Evolutionary conservation across 78 protist species (phyloP).

Genomic region (Dictyostelium citrinum): DNA sequence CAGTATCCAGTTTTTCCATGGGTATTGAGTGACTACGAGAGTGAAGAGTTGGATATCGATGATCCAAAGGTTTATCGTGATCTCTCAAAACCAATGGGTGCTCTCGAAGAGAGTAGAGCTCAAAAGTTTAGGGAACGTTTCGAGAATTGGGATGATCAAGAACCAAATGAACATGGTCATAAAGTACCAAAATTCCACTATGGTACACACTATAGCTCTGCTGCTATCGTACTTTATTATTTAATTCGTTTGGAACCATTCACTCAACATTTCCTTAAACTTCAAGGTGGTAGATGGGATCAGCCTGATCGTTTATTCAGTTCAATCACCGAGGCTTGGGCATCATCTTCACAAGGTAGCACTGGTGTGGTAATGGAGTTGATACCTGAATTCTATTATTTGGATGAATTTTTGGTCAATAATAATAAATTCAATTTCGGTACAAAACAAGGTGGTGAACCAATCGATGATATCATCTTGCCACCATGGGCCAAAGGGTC

Average conservation of each 20-base stretch:
- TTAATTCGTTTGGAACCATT: slow-evolving; percentile 97
- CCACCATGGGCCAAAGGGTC: slow-evolving; percentile 96
- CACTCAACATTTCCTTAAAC: slow-evolving; percentile 78
- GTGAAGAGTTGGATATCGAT: slow-evolving; percentile 83
- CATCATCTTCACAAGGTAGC: not conserved
- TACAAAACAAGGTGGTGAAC: slow-evolving; percentile 65
- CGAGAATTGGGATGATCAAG: slow-evolving; percentile 65
- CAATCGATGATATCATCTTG: slow-evolving; percentile 88
- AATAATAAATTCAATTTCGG: slow-evolving; percentile 83
- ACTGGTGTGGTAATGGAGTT: slow-evolving; percentile 92
- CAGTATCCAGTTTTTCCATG: slow-evolving; percentile 98
- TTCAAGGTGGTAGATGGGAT: slow-evolving; percentile 96
- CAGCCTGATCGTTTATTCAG: slow-evolving; percentile 94
- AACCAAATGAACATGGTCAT: slow-evolving; percentile 60
- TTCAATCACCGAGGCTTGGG: slow-evolving; percentile 87
- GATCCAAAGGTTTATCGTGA: slow-evolving; percentile 92
- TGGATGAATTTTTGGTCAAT: slow-evolving; percentile 81
- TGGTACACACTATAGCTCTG: slow-evolving; percentile 94
- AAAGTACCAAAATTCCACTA: slow-evolving; percentile 90
- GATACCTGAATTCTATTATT: slow-evolving; percentile 92
- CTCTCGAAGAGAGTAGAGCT: slow-evolving; percentile 69
- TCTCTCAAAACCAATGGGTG: slow-evolving; percentile 97
- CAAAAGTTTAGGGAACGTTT: slow-evolving; percentile 80
- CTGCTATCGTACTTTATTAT: slow-evolving; percentile 88
- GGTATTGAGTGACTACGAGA: slow-evolving; percentile 91